Conservation (phyloP, 805 yeast genomes). For the Sugiyamaella floridensis region DNA sequence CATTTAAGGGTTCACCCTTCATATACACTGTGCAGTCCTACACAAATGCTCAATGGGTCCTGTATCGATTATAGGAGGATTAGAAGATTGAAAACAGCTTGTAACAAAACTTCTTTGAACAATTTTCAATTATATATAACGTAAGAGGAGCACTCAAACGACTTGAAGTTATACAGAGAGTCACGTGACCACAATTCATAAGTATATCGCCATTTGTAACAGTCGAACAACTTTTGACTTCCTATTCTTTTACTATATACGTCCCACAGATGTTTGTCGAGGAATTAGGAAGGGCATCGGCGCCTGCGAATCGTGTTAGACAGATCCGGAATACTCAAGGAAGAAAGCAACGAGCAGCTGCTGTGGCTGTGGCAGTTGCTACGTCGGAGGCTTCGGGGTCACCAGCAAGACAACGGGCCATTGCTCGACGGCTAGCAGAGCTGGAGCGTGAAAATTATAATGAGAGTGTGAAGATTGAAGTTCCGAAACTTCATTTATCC, state of each 20-base stretch:
- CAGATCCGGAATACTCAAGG: slow-evolving; percentile 4
- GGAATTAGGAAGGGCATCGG: background rate
- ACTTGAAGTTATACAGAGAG: no score
- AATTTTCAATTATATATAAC: no score
- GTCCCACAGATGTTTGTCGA: background rate
- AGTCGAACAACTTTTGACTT: background rate
- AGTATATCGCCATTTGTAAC: background rate
- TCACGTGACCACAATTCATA: background rate
- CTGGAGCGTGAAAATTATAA: slow-evolving; percentile 33
- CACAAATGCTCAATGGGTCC: background rate
- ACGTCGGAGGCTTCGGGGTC: slow-evolving; percentile 4
- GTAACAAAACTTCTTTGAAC: no score
- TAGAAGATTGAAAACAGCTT: no score
- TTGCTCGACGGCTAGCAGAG: slow-evolving; percentile 24
- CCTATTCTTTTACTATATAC: background rate
- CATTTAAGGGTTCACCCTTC: background rate
- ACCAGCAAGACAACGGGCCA: slow-evolving; percentile 17
- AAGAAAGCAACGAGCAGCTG: slow-evolving; percentile 9
- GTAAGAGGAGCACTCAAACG: no score
- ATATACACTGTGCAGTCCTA: background rate
- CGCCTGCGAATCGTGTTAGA: background rate
- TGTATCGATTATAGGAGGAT: background rate
- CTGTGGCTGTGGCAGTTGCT: slow-evolving; percentile 7
- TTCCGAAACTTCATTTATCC: slow-evolving; percentile 19
- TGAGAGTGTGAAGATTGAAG: slow-evolving; percentile 29